These are phyloP conservation scores for Schwanniomyces pseudopolymorphus DNA, from an alignment of 805 yeast genomes.

Conservation along the genomic window DNA sequence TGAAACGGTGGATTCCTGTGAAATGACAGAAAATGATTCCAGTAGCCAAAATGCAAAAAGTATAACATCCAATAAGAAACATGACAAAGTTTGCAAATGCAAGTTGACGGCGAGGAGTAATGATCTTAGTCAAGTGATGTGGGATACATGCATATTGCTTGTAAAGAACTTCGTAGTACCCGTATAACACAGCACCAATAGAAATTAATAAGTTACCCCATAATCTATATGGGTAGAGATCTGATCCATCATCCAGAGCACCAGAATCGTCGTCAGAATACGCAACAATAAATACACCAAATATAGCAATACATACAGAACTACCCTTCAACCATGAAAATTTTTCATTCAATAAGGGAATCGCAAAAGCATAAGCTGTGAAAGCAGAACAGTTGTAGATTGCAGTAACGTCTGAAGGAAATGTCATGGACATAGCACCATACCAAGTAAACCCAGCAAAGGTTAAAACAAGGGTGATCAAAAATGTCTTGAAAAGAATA, in stretches of 20 bases:
- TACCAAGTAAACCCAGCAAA: conserved; percentile 86
- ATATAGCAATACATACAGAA: conserved; percentile 69
- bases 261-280: conserved; percentile 49
- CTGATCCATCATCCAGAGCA: conserved; percentile 14
- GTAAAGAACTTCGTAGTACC: conserved; percentile 81
- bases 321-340: conserved; percentile 61
- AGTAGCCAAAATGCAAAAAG: conserved; percentile 50
- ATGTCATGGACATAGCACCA: conserved; percentile 74
- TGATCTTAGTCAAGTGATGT: conserved; percentile 40
- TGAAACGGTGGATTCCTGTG: conserved; percentile 56
- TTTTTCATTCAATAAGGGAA: conserved; percentile 66
- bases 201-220: conserved; percentile 71
- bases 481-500: conserved; percentile 41
- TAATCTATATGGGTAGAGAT: conserved; percentile 55
- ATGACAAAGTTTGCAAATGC: conserved; percentile 79
- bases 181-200: conserved; percentile 74
- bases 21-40: conserved; percentile 50
- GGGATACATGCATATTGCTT: conserved; percentile 78
- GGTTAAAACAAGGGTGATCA: conserved; percentile 59
- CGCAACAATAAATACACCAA: conserved; percentile 78
- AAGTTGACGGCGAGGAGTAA: conserved; percentile 64
- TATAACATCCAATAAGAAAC: conserved; percentile 61
- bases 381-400: conserved; percentile 89
- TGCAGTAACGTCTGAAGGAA: conserved; percentile 85
- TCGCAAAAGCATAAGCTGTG: conserved; percentile 81